These are phyloP conservation scores for Nectriaceae sp. DNA, from an alignment of 2,329 filamentous ascomycete genomes.

Conservation along the genomic window DNA sequence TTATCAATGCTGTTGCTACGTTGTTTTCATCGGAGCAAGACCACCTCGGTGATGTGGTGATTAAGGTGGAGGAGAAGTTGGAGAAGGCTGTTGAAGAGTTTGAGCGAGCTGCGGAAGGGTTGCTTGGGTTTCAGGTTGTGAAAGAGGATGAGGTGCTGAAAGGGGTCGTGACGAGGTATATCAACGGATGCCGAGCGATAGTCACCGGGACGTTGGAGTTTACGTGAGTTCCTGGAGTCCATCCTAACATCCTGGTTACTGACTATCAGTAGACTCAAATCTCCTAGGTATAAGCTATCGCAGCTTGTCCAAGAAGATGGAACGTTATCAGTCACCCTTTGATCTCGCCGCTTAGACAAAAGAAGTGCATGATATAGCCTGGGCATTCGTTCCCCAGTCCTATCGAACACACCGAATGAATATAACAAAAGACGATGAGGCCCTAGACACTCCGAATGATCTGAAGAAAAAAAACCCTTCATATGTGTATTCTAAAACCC, in stretches of 20 bases:
- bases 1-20: slow-evolving; percentile 32
- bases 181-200: slow-evolving; percentile 32
- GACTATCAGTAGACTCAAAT: slow-evolving; percentile 29
- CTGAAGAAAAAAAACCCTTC: no score
- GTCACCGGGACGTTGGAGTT: slow-evolving; percentile 36
- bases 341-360: background rate
- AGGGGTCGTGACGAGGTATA: slow-evolving; percentile 21
- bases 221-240: slow-evolving; percentile 31
- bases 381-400: background rate
- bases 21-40: slow-evolving; percentile 22
- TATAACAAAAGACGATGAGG: no score
- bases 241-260: no score
- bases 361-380: background rate
- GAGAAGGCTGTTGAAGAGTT: slow-evolving; percentile 22
- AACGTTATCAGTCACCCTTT: slow-evolving; percentile 35
- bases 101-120: slow-evolving; percentile 19
- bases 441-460: no score
- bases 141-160: slow-evolving; percentile 11
- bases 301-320: slow-evolving; percentile 33
- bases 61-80: slow-evolving; percentile 23
- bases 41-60: slow-evolving; percentile 23
- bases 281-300: slow-evolving; percentile 34
- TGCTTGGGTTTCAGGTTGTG: slow-evolving; percentile 14
- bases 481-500: background rate
- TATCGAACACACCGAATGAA: no score